Conservation (phyloP, 2,329 filamentous ascomycete species). For the Fusarium hostae region DNA sequence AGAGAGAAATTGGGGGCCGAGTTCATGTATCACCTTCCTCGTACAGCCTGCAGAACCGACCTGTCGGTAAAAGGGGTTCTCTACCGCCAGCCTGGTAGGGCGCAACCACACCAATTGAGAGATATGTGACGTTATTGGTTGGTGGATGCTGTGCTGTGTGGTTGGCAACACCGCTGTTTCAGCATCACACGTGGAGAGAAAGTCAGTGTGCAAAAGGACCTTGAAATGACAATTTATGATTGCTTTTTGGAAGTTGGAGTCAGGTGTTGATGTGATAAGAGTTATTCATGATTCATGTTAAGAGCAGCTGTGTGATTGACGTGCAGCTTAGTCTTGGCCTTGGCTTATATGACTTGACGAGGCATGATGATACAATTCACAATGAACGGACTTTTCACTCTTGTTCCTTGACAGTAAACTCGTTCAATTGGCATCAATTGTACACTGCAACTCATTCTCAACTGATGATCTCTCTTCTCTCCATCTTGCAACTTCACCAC, state of each 20-base stretch:
- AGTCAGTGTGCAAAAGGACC: constrained; percentile 17
- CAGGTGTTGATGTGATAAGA: not conserved
- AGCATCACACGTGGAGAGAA: not conserved
- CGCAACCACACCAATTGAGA: not conserved
- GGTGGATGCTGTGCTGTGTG: not conserved
- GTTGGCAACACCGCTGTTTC: constrained; percentile 29
- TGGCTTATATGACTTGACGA: not conserved
- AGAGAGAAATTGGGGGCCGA: not conserved
- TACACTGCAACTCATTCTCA: rapidly evolving
- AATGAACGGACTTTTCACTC: not conserved
- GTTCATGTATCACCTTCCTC: constrained; percentile 14
- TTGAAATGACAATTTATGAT: constrained; percentile 5
- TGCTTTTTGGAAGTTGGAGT: not conserved
- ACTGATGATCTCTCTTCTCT: not conserved
- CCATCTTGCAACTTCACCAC: not conserved
- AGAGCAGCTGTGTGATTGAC: not conserved
- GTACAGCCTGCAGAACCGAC: constrained; percentile 4
- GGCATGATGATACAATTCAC: not conserved
- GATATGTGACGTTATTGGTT: not conserved
- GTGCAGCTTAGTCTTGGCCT: not conserved
- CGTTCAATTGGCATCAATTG: not conserved
- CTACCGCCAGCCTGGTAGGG: constrained; percentile 23
- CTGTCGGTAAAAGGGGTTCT: constrained; percentile 29
- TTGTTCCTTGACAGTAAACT: not conserved
- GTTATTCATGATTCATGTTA: not conserved